Evolutionary conservation across 106 monocot species (phyloP), one percentile per base, ranked within the genome.

Genomic region (Xerophyta viscosa): DNA sequence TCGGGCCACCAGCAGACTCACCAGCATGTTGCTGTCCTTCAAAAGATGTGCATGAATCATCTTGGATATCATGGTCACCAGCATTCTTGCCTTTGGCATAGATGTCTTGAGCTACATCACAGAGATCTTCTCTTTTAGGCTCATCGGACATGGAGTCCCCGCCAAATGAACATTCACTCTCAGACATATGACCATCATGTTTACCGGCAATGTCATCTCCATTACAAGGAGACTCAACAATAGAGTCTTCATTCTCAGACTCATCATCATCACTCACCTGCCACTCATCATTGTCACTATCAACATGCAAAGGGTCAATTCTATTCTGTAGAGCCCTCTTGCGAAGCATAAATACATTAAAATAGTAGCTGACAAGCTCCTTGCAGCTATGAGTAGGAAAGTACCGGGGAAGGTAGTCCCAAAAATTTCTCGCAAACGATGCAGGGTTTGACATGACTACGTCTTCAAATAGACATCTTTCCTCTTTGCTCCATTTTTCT

Each of bases 241-340:
- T 63, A 27, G 87, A 79, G 59, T 78, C 67, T 57, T 75, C 77
- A 37, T 74, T 66, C 23, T 77, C 60, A 60, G 27, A 65, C 11
- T 62, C 68, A 50, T 28, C 49, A 31, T 74, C 65, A 20, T 68
- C 63, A 29, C 41, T 58, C 0, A 54, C 69, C 47, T 75, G 71
- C 81, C 80, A 81, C 47, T 94, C 93, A 37, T 94, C 93, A 60
- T 88, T 66, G 47, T 94, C 93, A 58, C 93, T 94, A 48, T 94
- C 93, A 15, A 64, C 68, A 45, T 84, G 56, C 53, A 48, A 31
- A 8, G 69, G 72, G 12, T 78, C 78, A 6, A 29, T 64, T 55
- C 81, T 65, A 67, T 94, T 94, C 64, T 94, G 93, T 53, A 65
- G 63, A 6, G 84, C 80, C 52, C 93, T 71, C 61, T 88, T 88